Evolutionary conservation across 352 stramenopile genomes (phyloP).

Genomic region (Thalassiosira livingstoniorum): DNA sequence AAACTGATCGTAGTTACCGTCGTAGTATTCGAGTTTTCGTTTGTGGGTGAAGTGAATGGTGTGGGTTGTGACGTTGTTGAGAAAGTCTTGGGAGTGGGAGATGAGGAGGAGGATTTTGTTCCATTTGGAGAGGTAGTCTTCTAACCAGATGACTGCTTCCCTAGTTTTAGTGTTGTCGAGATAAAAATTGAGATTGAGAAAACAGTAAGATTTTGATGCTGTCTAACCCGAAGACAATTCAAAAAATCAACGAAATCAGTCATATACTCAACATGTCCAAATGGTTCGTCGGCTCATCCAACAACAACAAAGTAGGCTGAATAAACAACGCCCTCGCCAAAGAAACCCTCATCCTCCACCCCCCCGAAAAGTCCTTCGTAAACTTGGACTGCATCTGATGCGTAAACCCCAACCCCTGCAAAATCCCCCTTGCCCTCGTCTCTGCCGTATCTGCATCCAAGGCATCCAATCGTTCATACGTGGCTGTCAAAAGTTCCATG

Average conservation of each 20-base stretch:
- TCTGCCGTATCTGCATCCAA: conserved; percentile 94
- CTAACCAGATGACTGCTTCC: conserved; percentile 98
- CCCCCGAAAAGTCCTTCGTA: conserved; percentile 94
- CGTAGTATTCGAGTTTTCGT: conserved; percentile 97
- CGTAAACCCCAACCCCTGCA: conserved; percentile 95
- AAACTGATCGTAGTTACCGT: conserved; percentile 99
- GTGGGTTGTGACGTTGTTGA: conserved; percentile 98
- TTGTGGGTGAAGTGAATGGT: conserved; percentile 95
- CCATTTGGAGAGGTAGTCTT: conserved; percentile 97
- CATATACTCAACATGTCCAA: conserved; percentile 67
- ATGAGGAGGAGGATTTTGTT: conserved; percentile 95
- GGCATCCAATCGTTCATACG: conserved; percentile 94
- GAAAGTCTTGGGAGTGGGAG: conserved; percentile 98
- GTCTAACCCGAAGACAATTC: no score
- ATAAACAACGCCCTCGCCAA: conserved; percentile 97
- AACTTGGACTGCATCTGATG: conserved; percentile 94
- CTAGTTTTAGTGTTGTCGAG: conserved; percentile 56
- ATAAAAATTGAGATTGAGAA: no score
- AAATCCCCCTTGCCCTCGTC: conserved; percentile 90
- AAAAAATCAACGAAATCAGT: no score
- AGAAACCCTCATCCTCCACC: conserved; percentile 93
- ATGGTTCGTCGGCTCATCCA: conserved; percentile 96
- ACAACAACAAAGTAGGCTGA: conserved; percentile 88
- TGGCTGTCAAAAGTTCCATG: conserved; percentile 90
- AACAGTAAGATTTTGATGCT: no score